Percentiles rank a stretch among this genome's conserved stretches.
phyloP scores from a whole-genome alignment of 2,329 filamentous ascomycete species.

The Botrytis sinoallii region DNA sequence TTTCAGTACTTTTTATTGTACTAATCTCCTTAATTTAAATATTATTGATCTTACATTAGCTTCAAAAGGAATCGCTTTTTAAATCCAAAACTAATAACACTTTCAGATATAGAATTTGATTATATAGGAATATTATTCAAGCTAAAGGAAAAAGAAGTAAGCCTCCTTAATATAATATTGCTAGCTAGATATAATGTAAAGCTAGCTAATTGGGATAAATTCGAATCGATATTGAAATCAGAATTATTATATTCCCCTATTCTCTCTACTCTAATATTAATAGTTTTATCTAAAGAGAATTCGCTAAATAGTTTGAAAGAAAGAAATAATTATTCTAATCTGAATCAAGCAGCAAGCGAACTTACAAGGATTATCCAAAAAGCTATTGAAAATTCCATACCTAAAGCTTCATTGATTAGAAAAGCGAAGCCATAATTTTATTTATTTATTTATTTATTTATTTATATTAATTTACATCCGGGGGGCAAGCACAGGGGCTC shows the following conservation, averaged over 20 bases:
- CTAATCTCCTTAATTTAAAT: not conserved
- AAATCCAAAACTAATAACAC: not conserved
- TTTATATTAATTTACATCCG: too few relatives aligned
- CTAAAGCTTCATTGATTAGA: too few relatives aligned
- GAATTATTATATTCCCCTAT: too few relatives aligned
- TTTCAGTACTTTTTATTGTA: not conserved
- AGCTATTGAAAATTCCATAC: too few relatives aligned
- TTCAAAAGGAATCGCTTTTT: not conserved
- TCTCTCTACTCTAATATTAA: too few relatives aligned
- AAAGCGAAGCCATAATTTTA: too few relatives aligned
- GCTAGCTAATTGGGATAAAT: not conserved
- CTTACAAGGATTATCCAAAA: too few relatives aligned
- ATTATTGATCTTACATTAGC: not conserved
- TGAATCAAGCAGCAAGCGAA: too few relatives aligned
- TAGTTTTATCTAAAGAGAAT: not conserved
- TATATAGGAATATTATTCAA: not conserved
- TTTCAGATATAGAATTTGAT: not conserved
- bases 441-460: too few relatives aligned
- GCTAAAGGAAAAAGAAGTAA: not conserved
- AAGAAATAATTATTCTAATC: too few relatives aligned
- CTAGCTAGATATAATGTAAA: not conserved
- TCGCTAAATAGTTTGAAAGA: too few relatives aligned
- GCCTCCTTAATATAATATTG: not conserved
- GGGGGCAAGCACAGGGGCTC: too few relatives aligned
- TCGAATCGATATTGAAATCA: not conserved